Evolutionary conservation across 345 rosid species (phyloP).

Genomic region (Chamaenerion angustifolium): DNA sequence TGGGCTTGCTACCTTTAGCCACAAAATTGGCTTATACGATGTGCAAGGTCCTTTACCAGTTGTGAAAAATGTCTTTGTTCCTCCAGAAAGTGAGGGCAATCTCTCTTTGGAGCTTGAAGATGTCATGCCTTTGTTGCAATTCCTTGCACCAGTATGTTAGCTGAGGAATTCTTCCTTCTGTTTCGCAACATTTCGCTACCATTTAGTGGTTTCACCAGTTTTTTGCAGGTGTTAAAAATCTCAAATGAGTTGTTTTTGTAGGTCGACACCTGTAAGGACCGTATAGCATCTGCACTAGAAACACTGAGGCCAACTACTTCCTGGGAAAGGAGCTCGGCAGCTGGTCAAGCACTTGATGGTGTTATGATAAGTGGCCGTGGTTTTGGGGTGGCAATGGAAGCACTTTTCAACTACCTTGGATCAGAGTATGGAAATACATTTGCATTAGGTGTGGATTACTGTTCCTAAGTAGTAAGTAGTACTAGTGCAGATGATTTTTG

Average conservation of each 20-base stretch:
- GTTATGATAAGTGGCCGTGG: slow-evolving; percentile 96
- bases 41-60: slow-evolving; percentile 93
- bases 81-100: slow-evolving; percentile 53
- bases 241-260: slow-evolving; percentile 12
- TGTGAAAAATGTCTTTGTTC: slow-evolving; percentile 76
- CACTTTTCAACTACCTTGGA: slow-evolving; percentile 80
- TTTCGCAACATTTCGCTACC: neutral
- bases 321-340: slow-evolving; percentile 87
- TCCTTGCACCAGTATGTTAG: slow-evolving; percentile 74
- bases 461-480: neutral
- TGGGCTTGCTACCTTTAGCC: slow-evolving; percentile 89
- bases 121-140: slow-evolving; percentile 84
- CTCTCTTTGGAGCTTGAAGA: slow-evolving; percentile 71
- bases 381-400: slow-evolving; percentile 95
- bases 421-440: slow-evolving; percentile 92
- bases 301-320: slow-evolving; percentile 89
- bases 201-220: neutral
- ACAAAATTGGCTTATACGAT: slow-evolving; percentile 85
- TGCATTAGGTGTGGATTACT: slow-evolving; percentile 52
- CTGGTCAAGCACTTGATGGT: slow-evolving; percentile 67
- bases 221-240: neutral
- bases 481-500: too few species aligned
- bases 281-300: slow-evolving; percentile 82
- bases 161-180: neutral
- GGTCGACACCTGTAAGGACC: slow-evolving; percentile 92